These are phyloP conservation scores for Thraustotheca clavata DNA, from an alignment of 352 stramenopile species.

Conservation along the genomic window DNA sequence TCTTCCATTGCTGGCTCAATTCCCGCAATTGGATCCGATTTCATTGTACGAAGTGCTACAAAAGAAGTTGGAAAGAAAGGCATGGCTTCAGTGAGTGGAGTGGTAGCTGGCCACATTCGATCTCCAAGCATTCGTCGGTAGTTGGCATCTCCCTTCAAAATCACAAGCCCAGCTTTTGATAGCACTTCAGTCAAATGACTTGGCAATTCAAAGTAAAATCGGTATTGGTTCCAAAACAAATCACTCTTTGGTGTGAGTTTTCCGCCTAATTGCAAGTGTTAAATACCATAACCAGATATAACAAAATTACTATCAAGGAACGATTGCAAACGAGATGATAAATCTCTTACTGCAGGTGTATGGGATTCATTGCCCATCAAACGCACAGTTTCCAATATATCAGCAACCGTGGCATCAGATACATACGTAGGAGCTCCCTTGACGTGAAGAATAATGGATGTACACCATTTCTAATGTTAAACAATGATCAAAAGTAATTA, in stretches of 20 bases:
- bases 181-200: constrained; percentile 28
- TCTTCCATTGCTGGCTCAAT: constrained; percentile 35
- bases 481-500: background rate
- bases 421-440: constrained; percentile 74
- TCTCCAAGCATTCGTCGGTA: constrained; percentile 95
- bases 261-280: background rate
- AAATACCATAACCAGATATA: constrained; percentile 25
- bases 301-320: constrained; percentile 27
- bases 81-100: constrained; percentile 74
- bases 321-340: constrained; percentile 34
- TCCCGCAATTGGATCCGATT: constrained; percentile 58
- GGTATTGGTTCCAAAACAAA: constrained; percentile 62
- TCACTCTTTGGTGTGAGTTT: background rate
- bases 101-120: constrained; percentile 81
- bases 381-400: constrained; percentile 53
- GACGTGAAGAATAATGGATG: constrained; percentile 55
- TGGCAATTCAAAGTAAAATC: constrained; percentile 65
- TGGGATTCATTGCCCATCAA: constrained; percentile 35
- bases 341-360: constrained; percentile 33
- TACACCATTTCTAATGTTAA: constrained; percentile 27
- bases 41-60: constrained; percentile 61
- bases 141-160: constrained; percentile 97
- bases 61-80: constrained; percentile 62
- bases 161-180: constrained; percentile 69
- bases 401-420: constrained; percentile 50